Conservation (phyloP, 1,139 yeast genomes). For the Saccharomyces hybrid region DNA sequence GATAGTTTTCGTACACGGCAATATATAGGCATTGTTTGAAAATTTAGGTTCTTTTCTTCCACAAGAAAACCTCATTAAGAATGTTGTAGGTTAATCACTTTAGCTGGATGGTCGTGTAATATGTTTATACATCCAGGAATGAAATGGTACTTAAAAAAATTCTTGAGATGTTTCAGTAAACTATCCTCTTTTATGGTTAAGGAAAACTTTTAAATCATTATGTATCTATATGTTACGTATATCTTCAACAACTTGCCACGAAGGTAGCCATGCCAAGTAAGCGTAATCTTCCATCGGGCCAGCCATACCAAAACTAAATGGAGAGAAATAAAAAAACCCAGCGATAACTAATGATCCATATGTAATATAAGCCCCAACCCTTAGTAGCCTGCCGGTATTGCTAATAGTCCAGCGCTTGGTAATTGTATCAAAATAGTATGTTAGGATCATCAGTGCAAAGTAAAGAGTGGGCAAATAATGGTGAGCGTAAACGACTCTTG, state of each 20-base stretch:
- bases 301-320: conserved; percentile 83
- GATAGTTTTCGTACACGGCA: not conserved
- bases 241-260: conserved; percentile 52
- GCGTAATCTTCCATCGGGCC: conserved; percentile 66
- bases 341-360: conserved; percentile 56
- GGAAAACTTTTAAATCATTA: not conserved
- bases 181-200: not conserved
- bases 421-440: conserved; percentile 66
- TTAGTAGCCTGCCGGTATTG: conserved; percentile 28
- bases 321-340: conserved; percentile 66
- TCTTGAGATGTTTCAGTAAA: no score
- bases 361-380: conserved; percentile 33
- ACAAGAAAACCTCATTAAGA: not conserved
- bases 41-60: not conserved
- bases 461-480: conserved; percentile 96
- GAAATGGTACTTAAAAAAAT: no score
- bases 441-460: conserved; percentile 81
- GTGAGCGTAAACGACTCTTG: conserved; percentile 96
- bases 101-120: no score
- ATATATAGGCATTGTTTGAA: not conserved
- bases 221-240: not conserved
- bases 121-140: no score
- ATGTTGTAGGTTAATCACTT: no score
- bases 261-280: conserved; percentile 65
- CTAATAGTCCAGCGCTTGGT: conserved; percentile 38